Percentiles rank a stretch among this genome's conserved stretches.
These are phyloP conservation scores for Candida adriatica DNA, from an alignment of 805 yeast genomes.

Conservation along the genomic window DNA sequence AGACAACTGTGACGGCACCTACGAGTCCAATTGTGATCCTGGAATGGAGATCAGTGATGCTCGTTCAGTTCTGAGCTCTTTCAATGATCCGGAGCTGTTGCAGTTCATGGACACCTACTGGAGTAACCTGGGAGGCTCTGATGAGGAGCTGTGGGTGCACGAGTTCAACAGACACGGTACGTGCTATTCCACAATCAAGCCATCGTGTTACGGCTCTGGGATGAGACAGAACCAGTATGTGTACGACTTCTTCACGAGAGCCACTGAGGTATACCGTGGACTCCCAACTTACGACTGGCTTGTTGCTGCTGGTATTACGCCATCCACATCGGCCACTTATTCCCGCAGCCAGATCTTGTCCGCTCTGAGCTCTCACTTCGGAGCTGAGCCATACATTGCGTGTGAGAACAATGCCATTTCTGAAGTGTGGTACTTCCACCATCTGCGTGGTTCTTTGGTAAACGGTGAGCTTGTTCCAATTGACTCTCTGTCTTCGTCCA, in stretches of 20 bases:
- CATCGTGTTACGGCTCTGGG: conserved; percentile 50
- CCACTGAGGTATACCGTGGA: conserved; percentile 47
- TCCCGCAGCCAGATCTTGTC: conserved; percentile 45
- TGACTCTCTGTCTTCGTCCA: conserved; percentile 45
- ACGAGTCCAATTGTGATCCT: conserved; percentile 68
- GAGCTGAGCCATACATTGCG: conserved; percentile 49
- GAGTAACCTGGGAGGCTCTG: conserved; percentile 67
- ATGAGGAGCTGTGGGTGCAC: conserved; percentile 73
- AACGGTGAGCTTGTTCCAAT: conserved; percentile 58
- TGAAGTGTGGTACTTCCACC: conserved; percentile 71
- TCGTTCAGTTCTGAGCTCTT: conserved; percentile 35
- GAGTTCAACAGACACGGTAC: conserved; percentile 94
- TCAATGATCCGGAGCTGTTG: conserved; percentile 39
- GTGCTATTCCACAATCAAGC: conserved; percentile 73
- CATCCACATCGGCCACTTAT: conserved; percentile 51
- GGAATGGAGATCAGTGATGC: conserved; percentile 47
- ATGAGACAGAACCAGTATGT: conserved; percentile 32
- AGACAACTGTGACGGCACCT: conserved; percentile 78
- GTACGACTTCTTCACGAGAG: conserved; percentile 60
- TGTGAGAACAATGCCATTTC: conserved; percentile 46
- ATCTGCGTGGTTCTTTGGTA: conserved; percentile 63
- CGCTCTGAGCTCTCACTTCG: conserved; percentile 46
- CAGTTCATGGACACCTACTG: conserved; percentile 52
- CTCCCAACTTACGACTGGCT: conserved; percentile 67
- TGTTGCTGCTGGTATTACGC: conserved; percentile 60